A percentile compares a stretch with the other conserved stretches of the same genome.
These are phyloP conservation scores for Fusarium phyllophilum DNA, from an alignment of 2,329 filamentous ascomycete species.

Conservation along the genomic window DNA sequence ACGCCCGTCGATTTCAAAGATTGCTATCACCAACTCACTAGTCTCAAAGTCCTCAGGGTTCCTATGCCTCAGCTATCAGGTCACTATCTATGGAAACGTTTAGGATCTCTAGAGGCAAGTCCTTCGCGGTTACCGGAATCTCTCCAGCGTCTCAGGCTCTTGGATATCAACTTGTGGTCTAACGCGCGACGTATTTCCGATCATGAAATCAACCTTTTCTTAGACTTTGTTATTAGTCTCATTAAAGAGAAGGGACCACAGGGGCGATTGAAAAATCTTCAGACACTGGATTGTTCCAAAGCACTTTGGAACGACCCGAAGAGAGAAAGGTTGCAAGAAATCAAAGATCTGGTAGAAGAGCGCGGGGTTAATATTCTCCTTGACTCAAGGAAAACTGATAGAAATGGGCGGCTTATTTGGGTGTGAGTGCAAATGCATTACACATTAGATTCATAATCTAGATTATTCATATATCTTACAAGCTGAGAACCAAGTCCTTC, in stretches of 20 bases:
- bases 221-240: not conserved
- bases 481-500: conserved; percentile 17
- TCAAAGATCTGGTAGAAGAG: not conserved
- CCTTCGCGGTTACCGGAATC: not conserved
- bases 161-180: not conserved
- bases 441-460: not conserved
- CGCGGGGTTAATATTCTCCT: not conserved
- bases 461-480: not conserved
- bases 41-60: not conserved
- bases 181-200: not conserved
- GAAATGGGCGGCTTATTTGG: fast-evolving
- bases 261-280: not conserved
- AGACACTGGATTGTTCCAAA: not conserved
- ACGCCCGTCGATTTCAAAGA: not conserved
- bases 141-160: not conserved
- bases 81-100: fast-evolving
- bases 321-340: not conserved
- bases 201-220: not conserved
- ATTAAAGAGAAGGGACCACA: not conserved
- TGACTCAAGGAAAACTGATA: fast-evolving
- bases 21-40: not conserved
- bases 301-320: not conserved
- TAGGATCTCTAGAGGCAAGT: not conserved
- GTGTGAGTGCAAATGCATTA: not conserved
- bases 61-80: not conserved